A percentile compares a stretch with the other conserved stretches of the same genome.
Conservation (phyloP, 2,329 filamentous ascomycete species). For the Ophiocordyceps camponoti-saundersi region DNA sequence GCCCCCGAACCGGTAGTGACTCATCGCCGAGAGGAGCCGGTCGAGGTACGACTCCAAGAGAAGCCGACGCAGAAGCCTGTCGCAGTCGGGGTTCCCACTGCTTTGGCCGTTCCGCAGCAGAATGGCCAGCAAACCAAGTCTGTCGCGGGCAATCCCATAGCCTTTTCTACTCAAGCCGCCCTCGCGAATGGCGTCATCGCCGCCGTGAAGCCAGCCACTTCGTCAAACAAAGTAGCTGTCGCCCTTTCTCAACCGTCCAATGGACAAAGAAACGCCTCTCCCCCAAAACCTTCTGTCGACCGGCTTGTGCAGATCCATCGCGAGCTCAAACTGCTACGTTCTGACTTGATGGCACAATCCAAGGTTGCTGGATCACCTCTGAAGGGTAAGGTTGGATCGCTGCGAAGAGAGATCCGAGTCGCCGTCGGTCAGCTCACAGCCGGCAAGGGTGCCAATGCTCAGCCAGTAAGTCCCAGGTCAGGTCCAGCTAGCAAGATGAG, state of each 20-base stretch:
- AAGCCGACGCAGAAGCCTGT: slow-evolving; percentile 5
- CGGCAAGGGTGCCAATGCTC: slow-evolving; percentile 41
- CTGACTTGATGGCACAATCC: slow-evolving; percentile 37
- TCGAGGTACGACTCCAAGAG: slow-evolving; percentile 4
- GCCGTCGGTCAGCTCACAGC: slow-evolving; percentile 57
- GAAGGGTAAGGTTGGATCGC: slow-evolving; percentile 51
- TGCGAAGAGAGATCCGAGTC: slow-evolving; percentile 54
- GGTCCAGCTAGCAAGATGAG: background rate
- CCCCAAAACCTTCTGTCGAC: slow-evolving; percentile 12
- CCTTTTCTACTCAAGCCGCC: background rate
- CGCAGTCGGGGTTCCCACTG: background rate
- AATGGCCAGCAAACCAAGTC: background rate
- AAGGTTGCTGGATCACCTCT: slow-evolving; percentile 29
- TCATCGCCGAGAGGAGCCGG: slow-evolving; percentile 6
- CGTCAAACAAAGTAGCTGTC: background rate
- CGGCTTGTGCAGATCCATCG: slow-evolving; percentile 44
- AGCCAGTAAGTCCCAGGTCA: slow-evolving; percentile 15
- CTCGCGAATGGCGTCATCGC: background rate
- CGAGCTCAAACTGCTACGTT: slow-evolving; percentile 51
- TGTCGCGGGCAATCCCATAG: background rate
- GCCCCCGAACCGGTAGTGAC: background rate
- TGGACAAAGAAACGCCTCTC: background rate
- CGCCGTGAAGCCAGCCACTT: background rate
- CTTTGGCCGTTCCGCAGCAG: background rate
- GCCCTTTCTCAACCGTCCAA: background rate